These are phyloP conservation scores for Austroboletus novae-zelandiae DNA, from an alignment of 1,284 basidiomycete genomes.

Conservation along the genomic window DNA sequence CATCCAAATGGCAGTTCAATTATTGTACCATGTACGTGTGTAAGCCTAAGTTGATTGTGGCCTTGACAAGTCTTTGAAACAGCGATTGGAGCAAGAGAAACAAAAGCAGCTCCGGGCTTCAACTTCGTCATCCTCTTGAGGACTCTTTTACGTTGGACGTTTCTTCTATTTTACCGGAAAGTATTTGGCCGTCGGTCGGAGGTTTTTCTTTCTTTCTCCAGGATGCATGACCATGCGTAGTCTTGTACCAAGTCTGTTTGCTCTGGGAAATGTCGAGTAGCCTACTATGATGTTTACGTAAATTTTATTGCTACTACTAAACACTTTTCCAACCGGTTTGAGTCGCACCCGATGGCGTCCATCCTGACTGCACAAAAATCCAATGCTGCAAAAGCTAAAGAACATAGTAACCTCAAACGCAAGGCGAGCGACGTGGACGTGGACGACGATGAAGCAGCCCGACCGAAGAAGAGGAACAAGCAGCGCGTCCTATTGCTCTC, in stretches of 20 bases:
- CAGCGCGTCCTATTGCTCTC: conserved; percentile 89
- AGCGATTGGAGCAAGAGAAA: conserved; percentile 88
- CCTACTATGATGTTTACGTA: background rate
- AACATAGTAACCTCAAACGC: conserved; percentile 56
- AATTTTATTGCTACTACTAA: background rate
- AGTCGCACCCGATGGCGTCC: conserved; percentile 53
- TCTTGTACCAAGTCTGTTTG: conserved; percentile 4
- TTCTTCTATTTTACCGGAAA: background rate
- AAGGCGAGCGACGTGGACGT: conserved; percentile 62
- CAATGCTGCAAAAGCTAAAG: conserved; percentile 50
- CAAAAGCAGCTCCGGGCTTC: conserved; percentile 70
- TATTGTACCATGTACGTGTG: conserved; percentile 83
- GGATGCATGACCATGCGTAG: conserved; percentile 6
- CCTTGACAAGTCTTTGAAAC: conserved; percentile 12
- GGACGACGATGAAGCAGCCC: conserved; percentile 34
- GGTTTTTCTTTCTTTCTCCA: conserved; percentile 3
- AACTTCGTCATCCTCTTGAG: conserved; percentile 32
- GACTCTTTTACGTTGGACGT: background rate
- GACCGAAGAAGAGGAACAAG: conserved; percentile 72
- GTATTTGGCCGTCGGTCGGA: conserved; percentile 5
- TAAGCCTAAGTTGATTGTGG: conserved; percentile 2
- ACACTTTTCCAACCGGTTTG: too few species aligned
- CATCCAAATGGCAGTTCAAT: conserved; percentile 94
- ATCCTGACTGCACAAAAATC: conserved; percentile 61
- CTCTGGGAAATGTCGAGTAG: too few species aligned